Percentiles rank a stretch among this genome's conserved stretches.
phyloP scores from a whole-genome alignment of 2,329 filamentous ascomycete genomes.

The Neofusicoccum cordaticola region DNA sequence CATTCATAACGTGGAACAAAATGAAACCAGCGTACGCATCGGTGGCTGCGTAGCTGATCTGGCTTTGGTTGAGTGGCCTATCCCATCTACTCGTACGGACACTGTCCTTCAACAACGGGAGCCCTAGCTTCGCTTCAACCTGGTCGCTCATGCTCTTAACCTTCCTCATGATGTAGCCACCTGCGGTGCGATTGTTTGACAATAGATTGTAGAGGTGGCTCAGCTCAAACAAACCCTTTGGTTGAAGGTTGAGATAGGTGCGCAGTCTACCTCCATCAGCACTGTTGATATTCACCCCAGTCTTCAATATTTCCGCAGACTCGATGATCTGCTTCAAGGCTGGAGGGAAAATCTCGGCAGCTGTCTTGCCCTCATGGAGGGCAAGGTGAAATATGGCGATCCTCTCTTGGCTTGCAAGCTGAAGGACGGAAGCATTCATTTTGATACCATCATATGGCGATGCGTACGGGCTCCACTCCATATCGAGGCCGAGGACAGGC shows the following conservation, averaged over 20 bases:
- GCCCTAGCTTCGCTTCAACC: conserved; percentile 65
- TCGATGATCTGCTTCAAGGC: conserved; percentile 71
- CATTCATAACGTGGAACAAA: conserved; percentile 70
- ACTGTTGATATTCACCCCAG: conserved; percentile 68
- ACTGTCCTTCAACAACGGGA: conserved; percentile 74
- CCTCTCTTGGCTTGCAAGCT: conserved; percentile 72
- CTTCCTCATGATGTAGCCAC: conserved; percentile 59
- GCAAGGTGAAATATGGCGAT: conserved; percentile 83
- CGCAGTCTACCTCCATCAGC: conserved; percentile 64
- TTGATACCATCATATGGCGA: conserved; percentile 47
- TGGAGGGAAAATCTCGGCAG: conserved; percentile 63
- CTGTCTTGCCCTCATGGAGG: conserved; percentile 43
- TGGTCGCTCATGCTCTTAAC: conserved; percentile 67
- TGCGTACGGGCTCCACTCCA: conserved; percentile 71
- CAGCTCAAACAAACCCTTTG: conserved; percentile 71
- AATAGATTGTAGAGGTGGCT: conserved; percentile 79
- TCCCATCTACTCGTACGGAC: conserved; percentile 78
- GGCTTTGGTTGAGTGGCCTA: conserved; percentile 56
- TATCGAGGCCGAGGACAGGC: conserved; percentile 77
- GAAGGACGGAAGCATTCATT: conserved; percentile 75
- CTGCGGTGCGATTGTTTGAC: conserved; percentile 42
- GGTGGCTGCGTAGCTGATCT: conserved; percentile 72
- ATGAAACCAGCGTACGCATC: conserved; percentile 83
- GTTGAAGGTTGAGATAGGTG: conserved; percentile 63
- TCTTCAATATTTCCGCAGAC: conserved; percentile 66